A percentile compares a stretch with the other conserved stretches of the same genome.
Evolutionary conservation across 805 yeast genomes (phyloP).

Genomic region (Ogataea corticis): DNA sequence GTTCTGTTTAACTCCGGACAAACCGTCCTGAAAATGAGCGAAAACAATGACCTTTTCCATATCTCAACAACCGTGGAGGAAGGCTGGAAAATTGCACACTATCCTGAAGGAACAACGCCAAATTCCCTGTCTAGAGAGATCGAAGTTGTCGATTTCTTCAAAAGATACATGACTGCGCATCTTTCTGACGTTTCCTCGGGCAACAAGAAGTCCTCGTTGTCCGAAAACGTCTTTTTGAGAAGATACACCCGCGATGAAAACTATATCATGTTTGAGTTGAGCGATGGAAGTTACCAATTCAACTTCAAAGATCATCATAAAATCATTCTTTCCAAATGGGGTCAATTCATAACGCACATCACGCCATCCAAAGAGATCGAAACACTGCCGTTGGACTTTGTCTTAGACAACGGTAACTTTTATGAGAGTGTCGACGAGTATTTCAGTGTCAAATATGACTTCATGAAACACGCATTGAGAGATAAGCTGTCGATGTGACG

Average conservation of each 20-base stretch:
- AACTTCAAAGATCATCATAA: conserved; percentile 96
- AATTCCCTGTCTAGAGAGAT: conserved; percentile 61
- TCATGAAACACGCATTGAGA: conserved; percentile 68
- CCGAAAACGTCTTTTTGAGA: conserved; percentile 74
- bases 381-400: conserved; percentile 57
- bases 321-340: conserved; percentile 74
- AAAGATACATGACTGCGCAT: conserved; percentile 89
- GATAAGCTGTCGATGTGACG: conserved; percentile 33
- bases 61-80: conserved; percentile 47
- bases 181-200: conserved; percentile 76
- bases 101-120: conserved; percentile 45
- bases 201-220: conserved; percentile 44
- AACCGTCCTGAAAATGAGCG: conserved; percentile 71
- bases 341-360: conserved; percentile 75
- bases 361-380: conserved; percentile 74
- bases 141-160: conserved; percentile 84
- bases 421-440: conserved; percentile 44
- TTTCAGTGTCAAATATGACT: conserved; percentile 49
- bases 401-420: conserved; percentile 45
- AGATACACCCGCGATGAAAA: conserved; percentile 77
- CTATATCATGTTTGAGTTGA: conserved; percentile 88
- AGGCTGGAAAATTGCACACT: conserved; percentile 58
- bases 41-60: conserved; percentile 66
- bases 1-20: conserved; percentile 85
- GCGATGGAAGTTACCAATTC: conserved; percentile 90